These are phyloP conservation scores for Aspergillus vadensis DNA, from an alignment of 2,329 filamentous ascomycete species.

Conservation along the genomic window DNA sequence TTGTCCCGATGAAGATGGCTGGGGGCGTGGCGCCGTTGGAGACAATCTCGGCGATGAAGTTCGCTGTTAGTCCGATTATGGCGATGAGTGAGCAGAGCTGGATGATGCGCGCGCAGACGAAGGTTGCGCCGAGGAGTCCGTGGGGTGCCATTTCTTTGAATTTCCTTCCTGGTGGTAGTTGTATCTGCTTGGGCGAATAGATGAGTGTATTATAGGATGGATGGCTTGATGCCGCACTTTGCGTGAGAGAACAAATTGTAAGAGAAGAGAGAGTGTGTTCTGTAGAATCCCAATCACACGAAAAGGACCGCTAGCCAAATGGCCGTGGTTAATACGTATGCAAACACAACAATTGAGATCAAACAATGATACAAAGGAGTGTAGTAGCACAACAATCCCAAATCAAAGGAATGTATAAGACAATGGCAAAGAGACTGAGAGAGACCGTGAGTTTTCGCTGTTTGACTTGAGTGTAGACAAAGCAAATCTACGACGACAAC, in stretches of 20 bases:
- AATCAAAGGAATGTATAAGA: neutral
- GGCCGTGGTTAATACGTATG: neutral
- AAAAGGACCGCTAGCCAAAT: neutral
- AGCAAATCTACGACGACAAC: constrained; percentile 3
- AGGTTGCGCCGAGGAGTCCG: constrained; percentile 76
- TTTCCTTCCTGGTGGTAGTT: neutral
- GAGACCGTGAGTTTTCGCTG: neutral
- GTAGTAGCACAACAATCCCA: neutral
- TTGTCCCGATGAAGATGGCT: constrained; percentile 72
- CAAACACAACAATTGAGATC: neutral
- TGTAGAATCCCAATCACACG: neutral
- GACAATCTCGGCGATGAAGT: constrained; percentile 79
- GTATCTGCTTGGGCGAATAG: neutral
- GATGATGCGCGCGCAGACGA: constrained; percentile 70
- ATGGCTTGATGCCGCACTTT: neutral
- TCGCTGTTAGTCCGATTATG: constrained; percentile 77
- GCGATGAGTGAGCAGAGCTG: constrained; percentile 72
- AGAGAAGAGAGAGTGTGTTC: neutral
- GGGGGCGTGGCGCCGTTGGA: constrained; percentile 66
- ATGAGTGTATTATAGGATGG: constrained; percentile 2
- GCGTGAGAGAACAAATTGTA: neutral
- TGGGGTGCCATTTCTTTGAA: constrained; percentile 43
- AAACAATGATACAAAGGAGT: constrained; percentile 6
- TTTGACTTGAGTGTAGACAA: neutral
- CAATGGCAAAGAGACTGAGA: neutral